Base-by-base conservation (phyloP, 805 yeast species). In the Maudiozyma saulgeensis region DNA sequence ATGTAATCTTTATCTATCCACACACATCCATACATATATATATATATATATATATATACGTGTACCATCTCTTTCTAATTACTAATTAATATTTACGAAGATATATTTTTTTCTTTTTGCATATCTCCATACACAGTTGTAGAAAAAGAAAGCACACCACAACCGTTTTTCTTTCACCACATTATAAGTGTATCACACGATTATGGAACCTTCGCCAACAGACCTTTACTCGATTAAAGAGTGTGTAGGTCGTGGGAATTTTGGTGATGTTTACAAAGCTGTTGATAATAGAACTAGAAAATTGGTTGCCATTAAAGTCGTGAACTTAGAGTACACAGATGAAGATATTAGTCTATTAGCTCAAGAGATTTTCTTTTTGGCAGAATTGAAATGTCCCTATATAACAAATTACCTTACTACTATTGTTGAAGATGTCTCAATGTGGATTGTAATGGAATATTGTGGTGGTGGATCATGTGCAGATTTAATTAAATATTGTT, bases 391-490 rank as follows among this genome's bases (percentile, higher is more conserved):
- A 45, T 79, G 84, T n/a, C 78, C 77, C 0, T 78, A 77, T 58
- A 80, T 93, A 47, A 87, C 93, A 1, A 73, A 74, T 42, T 81
- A 81, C 61, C 74, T 70, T 57, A 81, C 80, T 44, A 81, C 96
- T 0, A 78, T 80, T 59, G 64, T 84, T 4, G 71, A 74, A 42
- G 87, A 80, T 42, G 79, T 80, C 41, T 74, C 79, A 6, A 79
- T 93, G 79, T 90, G 89, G 84, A 86, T 91, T 44, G 83, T 83
- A 5, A 87, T 93, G 96, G 99, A 91, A 64, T 88, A 78, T 61
- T 93, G 98, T 66, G 96, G 91, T 12, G 97, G 95, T 28, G 96
- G 97, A 0, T 87, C 96, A 1, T 86, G 96, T 64, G 75, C 84
- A 1, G 95, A 86, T 59, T 72, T 88, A 49, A 60, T 91, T 41